phyloP scores from a whole-genome alignment of 805 yeast species.

The Cyberlindnera amylophila region DNA sequence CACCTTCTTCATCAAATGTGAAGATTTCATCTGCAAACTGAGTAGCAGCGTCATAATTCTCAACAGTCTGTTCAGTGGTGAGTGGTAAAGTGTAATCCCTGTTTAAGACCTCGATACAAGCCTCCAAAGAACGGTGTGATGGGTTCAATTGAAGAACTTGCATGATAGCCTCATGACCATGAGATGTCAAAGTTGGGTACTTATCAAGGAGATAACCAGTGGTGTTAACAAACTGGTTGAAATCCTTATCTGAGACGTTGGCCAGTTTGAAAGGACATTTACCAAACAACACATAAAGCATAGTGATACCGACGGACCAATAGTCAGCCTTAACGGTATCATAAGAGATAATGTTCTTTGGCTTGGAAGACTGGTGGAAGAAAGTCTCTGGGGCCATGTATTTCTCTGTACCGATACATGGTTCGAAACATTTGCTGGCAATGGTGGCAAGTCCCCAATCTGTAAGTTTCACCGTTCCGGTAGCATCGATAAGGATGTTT shows the following conservation, averaged over 20 bases:
- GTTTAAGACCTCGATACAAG: slow-evolving; percentile 46
- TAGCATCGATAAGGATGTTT: slow-evolving; percentile 50
- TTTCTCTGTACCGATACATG: slow-evolving; percentile 71
- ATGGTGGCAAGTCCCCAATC: slow-evolving; percentile 71
- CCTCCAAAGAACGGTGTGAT: slow-evolving; percentile 45
- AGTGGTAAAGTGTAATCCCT: slow-evolving; percentile 31
- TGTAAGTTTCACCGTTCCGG: slow-evolving; percentile 56
- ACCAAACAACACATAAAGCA: slow-evolving; percentile 76
- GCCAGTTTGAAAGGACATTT: slow-evolving; percentile 74
- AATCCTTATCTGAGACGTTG: slow-evolving; percentile 67
- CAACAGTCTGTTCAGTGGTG: slow-evolving; percentile 60
- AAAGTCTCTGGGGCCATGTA: slow-evolving; percentile 92
- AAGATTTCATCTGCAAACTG: slow-evolving; percentile 13
- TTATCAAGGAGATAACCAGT: slow-evolving; percentile 71
- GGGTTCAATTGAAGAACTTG: slow-evolving; percentile 67
- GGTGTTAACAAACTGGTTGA: slow-evolving; percentile 61
- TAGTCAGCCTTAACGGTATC: slow-evolving; percentile 76
- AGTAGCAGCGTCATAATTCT: slow-evolving; percentile 28
- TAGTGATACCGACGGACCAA: slow-evolving; percentile 84
- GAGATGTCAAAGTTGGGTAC: slow-evolving; percentile 70
- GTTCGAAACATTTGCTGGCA: slow-evolving; percentile 28
- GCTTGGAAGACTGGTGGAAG: slow-evolving; percentile 32
- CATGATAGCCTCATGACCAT: slow-evolving; percentile 63
- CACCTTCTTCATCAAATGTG: slow-evolving; percentile 8
- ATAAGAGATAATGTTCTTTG: slow-evolving; percentile 34